phyloP scores from a whole-genome alignment of 2,329 filamentous ascomycete genomes.

The Ophiocordyceps camponoti-rufipedis region DNA sequence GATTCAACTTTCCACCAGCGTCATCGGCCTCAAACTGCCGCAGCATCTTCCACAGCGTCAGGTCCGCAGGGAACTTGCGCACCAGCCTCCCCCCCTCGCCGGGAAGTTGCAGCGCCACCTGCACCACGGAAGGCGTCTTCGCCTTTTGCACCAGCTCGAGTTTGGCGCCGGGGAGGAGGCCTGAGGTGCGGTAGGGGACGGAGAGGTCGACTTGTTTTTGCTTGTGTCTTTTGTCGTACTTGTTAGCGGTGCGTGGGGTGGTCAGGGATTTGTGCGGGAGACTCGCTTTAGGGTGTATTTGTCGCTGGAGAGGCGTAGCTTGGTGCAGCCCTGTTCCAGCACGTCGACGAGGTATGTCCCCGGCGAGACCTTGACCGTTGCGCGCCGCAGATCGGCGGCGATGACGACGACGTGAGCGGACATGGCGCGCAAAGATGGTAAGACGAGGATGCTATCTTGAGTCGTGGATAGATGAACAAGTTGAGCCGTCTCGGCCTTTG shows the following conservation, averaged over 20 bases:
- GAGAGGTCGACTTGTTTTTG: constrained; percentile 78
- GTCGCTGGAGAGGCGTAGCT: constrained; percentile 54
- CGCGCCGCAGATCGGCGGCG: constrained; percentile 58
- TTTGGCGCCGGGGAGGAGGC: constrained; percentile 70
- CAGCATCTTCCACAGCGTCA: constrained; percentile 75
- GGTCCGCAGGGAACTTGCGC: constrained; percentile 76
- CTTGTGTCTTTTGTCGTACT: constrained; percentile 41
- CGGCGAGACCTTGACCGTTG: constrained; percentile 68
- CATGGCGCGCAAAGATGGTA: constrained; percentile 29
- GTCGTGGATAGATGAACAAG: too few relatives aligned
- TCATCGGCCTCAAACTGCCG: constrained; percentile 71
- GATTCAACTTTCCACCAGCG: constrained; percentile 50
- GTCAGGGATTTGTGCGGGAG: neutral
- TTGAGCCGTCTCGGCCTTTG: too few relatives aligned
- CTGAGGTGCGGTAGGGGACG: constrained; percentile 64
- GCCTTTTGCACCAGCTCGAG: constrained; percentile 81
- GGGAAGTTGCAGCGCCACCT: constrained; percentile 72
- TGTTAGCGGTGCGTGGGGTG: neutral
- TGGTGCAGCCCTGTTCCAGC: constrained; percentile 70
- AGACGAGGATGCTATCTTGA: neutral
- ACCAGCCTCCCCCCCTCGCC: constrained; percentile 40
- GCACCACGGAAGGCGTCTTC: constrained; percentile 68
- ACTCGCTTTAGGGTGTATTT: constrained; percentile 66
- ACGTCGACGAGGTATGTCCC: constrained; percentile 71
- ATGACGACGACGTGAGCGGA: constrained; percentile 79